Conservation (phyloP, 306 rosid species). For the Psophocarpus tetragonolobus region DNA sequence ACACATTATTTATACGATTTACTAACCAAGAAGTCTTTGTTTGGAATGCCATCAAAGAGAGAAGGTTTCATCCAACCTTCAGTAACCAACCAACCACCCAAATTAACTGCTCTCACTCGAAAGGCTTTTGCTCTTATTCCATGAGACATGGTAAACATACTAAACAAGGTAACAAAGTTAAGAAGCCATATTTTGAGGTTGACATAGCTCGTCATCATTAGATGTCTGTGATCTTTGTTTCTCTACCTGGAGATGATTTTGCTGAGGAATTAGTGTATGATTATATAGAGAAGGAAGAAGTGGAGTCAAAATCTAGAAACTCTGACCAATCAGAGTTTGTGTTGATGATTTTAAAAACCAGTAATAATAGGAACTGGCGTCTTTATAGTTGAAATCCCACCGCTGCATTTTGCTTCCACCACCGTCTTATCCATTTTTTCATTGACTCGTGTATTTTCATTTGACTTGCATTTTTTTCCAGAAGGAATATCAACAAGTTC, state of each 20-base stretch:
- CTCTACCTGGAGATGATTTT: not conserved
- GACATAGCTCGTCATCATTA: constrained; percentile 33
- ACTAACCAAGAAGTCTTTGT: constrained; percentile 65
- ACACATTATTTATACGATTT: not conserved
- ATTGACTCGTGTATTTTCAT: not conserved
- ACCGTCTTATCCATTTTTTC: not conserved
- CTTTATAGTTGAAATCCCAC: not conserved
- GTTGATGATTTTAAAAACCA: not conserved
- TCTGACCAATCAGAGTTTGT: not conserved
- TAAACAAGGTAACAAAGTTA: constrained; percentile 19
- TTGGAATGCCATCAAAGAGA: constrained; percentile 75
- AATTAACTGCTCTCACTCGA: constrained; percentile 58
- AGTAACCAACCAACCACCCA: constrained; percentile 84
- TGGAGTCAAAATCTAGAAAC: not conserved
- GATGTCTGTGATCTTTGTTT: not conserved
- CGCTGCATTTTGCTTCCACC: not conserved
- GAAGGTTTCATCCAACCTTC: constrained; percentile 94
- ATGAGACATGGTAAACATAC: constrained; percentile 4
- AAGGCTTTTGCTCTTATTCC: constrained; percentile 29
- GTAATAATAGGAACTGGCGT: not conserved
- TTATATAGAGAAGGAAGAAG: not conserved
- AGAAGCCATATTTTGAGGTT: constrained; percentile 34
- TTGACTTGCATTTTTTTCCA: not conserved
- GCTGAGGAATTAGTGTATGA: not conserved
- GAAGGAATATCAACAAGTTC: not conserved